phyloP scores from a whole-genome alignment of 2,329 filamentous ascomycete genomes.

The Cladosporium sp. region DNA sequence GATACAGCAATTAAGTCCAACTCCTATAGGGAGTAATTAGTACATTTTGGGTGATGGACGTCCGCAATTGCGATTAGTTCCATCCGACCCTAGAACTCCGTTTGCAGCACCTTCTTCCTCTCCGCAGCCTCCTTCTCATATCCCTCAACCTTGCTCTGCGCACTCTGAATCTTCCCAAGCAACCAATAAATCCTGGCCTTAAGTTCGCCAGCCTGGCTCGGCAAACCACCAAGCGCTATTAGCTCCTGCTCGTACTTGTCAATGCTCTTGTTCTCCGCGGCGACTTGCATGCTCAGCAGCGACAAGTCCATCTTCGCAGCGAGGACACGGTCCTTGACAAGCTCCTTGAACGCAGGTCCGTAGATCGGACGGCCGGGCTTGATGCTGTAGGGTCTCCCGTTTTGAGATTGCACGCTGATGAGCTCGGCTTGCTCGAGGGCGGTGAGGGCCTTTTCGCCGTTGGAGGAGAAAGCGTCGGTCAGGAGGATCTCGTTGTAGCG shows the following conservation, averaged over 20 bases:
- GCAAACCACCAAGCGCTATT: conserved; percentile 67
- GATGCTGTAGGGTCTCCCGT: conserved; percentile 77
- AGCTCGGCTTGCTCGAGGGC: conserved; percentile 83
- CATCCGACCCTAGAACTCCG: conserved; percentile 47
- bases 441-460: conserved; percentile 75
- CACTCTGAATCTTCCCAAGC: conserved; percentile 69
- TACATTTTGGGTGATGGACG: too few species aligned
- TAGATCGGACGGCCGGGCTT: conserved; percentile 84
- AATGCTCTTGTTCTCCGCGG: conserved; percentile 72
- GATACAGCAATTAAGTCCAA: neutral
- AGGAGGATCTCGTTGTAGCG: conserved; percentile 86
- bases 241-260: conserved; percentile 80
- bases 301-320: conserved; percentile 69
- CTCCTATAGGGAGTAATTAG: too few species aligned
- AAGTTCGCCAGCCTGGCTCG: conserved; percentile 70
- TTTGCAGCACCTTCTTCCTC: conserved; percentile 70
- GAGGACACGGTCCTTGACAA: conserved; percentile 73
- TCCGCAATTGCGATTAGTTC: too few species aligned
- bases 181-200: conserved; percentile 70
- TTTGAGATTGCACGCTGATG: conserved; percentile 71
- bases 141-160: conserved; percentile 72
- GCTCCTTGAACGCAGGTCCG: conserved; percentile 73
- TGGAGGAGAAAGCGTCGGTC: conserved; percentile 69
- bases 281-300: conserved; percentile 67
- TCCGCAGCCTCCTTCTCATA: conserved; percentile 72